phyloP scores from a whole-genome alignment of 169 alveolate species.

The Plasmodium gaboni region DNA sequence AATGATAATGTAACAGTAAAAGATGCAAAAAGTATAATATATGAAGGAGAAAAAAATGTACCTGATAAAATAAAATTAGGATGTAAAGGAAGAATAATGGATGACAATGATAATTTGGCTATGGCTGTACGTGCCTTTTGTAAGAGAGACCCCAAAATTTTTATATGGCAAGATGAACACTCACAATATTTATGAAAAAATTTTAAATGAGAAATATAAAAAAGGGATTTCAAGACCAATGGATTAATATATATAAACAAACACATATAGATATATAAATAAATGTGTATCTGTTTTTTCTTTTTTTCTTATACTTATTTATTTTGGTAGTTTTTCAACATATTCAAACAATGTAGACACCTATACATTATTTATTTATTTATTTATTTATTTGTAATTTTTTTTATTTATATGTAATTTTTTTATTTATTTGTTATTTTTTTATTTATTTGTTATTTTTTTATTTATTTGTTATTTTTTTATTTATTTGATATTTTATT shows the following conservation, averaged over 20 bases:
- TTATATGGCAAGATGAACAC: constrained; percentile 84
- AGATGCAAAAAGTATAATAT: constrained; percentile 82
- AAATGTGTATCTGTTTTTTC: neutral
- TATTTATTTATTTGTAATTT: no score
- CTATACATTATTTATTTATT: no score
- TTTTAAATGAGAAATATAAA: neutral
- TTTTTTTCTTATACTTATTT: neutral
- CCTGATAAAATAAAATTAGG: constrained; percentile 84
- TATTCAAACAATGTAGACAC: no score
- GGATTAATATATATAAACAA: no score
- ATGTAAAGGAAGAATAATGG: constrained; percentile 90
- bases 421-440: no score
- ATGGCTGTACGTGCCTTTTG: constrained; percentile 90
- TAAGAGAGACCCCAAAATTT: constrained; percentile 88
- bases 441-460: no score
- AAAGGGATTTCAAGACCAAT: neutral
- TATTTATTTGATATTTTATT: no score
- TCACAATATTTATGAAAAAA: constrained; percentile 14
- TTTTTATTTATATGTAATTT: no score
- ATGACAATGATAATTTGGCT: constrained; percentile 87
- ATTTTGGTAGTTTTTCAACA: no score
- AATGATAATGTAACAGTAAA: constrained; percentile 85
- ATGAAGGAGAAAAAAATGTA: constrained; percentile 67
- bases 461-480: no score
- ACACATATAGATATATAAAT: neutral